Percentiles rank a stretch among this genome's conserved stretches.
These are phyloP conservation scores for Chrysochromulina parva DNA, from an alignment of 78 protist species.

Conservation along the genomic window DNA sequence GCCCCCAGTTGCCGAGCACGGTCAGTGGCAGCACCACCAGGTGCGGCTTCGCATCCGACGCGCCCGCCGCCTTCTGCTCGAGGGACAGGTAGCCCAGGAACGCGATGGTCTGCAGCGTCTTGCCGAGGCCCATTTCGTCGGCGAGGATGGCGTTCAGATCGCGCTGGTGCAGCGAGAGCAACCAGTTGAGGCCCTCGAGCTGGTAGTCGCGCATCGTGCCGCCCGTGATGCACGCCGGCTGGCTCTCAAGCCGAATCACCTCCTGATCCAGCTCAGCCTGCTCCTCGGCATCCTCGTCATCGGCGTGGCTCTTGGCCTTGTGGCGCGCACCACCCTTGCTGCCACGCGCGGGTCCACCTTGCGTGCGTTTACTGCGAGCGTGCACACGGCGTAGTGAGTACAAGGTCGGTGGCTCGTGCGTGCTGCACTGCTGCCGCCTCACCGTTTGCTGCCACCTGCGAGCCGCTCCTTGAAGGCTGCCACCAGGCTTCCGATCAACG, in stretches of 20 bases:
- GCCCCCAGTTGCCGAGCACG: background rate
- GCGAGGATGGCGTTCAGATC: conserved; percentile 53
- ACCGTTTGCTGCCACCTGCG: no score
- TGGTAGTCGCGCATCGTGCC: conserved; percentile 81
- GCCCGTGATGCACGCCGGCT: conserved; percentile 53
- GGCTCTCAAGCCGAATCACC: background rate
- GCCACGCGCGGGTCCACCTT: no score
- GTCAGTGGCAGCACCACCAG: background rate
- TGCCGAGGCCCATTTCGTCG: conserved; percentile 71
- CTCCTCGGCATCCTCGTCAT: no score
- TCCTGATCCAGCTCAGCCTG: no score
- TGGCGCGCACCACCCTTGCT: no score
- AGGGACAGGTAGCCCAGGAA: conserved; percentile 55
- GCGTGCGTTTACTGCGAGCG: no score
- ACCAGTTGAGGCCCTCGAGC: conserved; percentile 79
- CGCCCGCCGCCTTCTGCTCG: conserved; percentile 75
- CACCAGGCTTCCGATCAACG: no score
- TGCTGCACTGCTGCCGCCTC: no score
- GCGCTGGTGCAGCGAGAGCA: conserved; percentile 43
- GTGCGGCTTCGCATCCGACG: background rate
- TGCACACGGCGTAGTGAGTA: no score
- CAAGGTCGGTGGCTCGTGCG: no score
- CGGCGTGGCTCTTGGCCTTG: no score
- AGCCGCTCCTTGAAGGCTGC: no score
- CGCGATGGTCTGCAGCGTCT: conserved; percentile 76